Base-by-base conservation (phyloP, 352 stramenopile species). In the Phytophthora ohioensis region DNA sequence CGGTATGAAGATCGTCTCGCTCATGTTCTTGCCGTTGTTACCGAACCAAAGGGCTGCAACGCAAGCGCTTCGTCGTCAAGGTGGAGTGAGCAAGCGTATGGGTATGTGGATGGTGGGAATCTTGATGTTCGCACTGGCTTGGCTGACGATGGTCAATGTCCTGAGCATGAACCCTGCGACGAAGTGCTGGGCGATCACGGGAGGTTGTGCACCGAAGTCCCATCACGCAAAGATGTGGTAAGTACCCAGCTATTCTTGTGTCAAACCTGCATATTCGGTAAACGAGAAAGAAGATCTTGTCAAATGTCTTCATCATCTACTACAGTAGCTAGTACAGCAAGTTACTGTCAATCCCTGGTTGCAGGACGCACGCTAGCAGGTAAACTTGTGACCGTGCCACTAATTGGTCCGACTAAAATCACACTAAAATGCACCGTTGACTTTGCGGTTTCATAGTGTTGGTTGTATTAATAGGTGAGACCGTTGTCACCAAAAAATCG, bases 131-230 rank as follows among this genome's bases (percentile, higher is more conserved):
- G 76, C 76, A 1, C 42, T 84, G 17, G 52, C 47, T 49, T 87
- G 79, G 76, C 53, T 76, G 17, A 81, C 67, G 30, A 67, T 73
- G 55, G 74, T 81, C 36, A 85, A 85, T 51, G 45, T 90, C 27
- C 54, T 92, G 47, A 84, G 72, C 46, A 89, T 92, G 65, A 76
- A 80, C 47, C 63, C 74, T 2, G 54, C 42, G 41, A 92, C 84
- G 13, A 79, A 81, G 67, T 91, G 85, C 70, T 87, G 80, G 75
- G 71, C 71, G 8, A 85, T 92, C 69, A 83, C 78, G 0, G 85
- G 83, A 39, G 85, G 85, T 2, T 89, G 81, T 31, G 71, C 78
- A 15, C 76, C 76, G 7, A 73, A 73, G 54, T 48, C 64, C 39
- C 47, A 66, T 43, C 56, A 65, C 38, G 4, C 41, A 5, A 56